Percentiles rank a stretch among this genome's conserved stretches.
Evolutionary conservation across 2,329 filamentous ascomycete species (phyloP).

Genomic region (Exophiala sideris): DNA sequence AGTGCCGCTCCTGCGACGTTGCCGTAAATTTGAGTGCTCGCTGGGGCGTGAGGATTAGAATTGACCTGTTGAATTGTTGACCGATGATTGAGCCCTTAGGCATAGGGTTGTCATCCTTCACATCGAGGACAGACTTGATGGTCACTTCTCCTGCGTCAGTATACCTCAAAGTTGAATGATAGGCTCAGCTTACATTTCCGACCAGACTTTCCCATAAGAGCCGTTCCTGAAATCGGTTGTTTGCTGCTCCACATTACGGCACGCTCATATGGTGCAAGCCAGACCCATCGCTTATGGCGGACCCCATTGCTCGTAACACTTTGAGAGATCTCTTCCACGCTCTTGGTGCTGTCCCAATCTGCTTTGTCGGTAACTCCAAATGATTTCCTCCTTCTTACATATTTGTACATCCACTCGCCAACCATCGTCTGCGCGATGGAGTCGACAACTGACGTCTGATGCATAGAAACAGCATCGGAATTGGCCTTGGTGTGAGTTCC

Average conservation of each 20-base stretch:
- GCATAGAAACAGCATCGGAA: conserved; percentile 57
- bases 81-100: conserved; percentile 60
- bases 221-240: conserved; percentile 83
- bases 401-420: conserved; percentile 64
- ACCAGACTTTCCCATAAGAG: conserved; percentile 88
- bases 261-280: conserved; percentile 93
- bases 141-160: conserved; percentile 59
- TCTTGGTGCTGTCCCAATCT: conserved; percentile 53
- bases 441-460: conserved; percentile 81
- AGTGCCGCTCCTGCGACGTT: conserved; percentile 76
- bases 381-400: conserved; percentile 65
- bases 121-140: conserved; percentile 94
- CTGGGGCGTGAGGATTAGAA: conserved; percentile 88
- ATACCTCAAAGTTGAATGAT: conserved; percentile 16
- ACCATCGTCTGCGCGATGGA: conserved; percentile 98
- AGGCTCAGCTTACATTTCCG: conserved; percentile 72
- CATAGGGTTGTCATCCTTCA: conserved; percentile 85
- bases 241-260: conserved; percentile 98
- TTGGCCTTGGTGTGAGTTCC: conserved; percentile 38
- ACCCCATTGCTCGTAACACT: conserved; percentile 63
- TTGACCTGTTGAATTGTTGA: conserved; percentile 80
- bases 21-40: conserved; percentile 95
- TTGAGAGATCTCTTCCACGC: conserved; percentile 66
- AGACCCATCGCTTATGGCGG: conserved; percentile 94
- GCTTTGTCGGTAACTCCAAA: conserved; percentile 71